These are phyloP conservation scores for Pythium rhizo-oryzae DNA, from an alignment of 352 stramenopile species.

Conservation along the genomic window DNA sequence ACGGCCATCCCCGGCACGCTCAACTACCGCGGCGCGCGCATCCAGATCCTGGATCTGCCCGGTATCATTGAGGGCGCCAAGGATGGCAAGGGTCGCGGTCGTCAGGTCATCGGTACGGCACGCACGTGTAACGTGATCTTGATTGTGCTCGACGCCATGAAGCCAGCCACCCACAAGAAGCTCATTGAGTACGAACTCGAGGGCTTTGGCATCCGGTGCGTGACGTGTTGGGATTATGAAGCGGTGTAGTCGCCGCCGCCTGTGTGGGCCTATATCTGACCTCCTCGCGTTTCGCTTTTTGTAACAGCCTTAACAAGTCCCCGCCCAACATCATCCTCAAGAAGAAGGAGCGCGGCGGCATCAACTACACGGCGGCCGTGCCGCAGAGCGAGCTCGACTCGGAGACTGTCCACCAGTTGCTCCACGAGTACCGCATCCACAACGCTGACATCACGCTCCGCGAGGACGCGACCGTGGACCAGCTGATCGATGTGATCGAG, in stretches of 20 bases:
- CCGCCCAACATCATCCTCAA: conserved; percentile 96
- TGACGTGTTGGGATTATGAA: background rate
- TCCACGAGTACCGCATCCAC: conserved; percentile 99
- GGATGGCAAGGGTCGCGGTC: conserved; percentile 96
- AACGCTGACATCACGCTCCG: conserved; percentile 97
- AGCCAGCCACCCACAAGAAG: conserved; percentile 98
- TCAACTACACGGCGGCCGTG: conserved; percentile 97
- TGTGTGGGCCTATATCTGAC: background rate
- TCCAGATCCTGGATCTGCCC: conserved; percentile 91
- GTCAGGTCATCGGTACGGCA: conserved; percentile 97
- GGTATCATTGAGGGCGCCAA: conserved; percentile 99
- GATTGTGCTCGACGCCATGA: conserved; percentile 97
- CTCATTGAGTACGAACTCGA: conserved; percentile 99
- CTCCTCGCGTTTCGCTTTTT: background rate
- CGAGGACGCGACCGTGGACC: conserved; percentile 97
- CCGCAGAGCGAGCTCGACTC: conserved; percentile 93
- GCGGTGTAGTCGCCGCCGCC: background rate
- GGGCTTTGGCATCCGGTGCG: conserved; percentile 95
- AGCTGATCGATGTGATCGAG: conserved; percentile 99
- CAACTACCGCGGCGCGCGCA: conserved; percentile 92
- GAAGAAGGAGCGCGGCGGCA: conserved; percentile 96
- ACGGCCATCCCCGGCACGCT: conserved; percentile 98
- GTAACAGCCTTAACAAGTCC: conserved; percentile 93
- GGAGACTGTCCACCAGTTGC: conserved; percentile 94
- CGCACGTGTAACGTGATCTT: conserved; percentile 98